Conservation (phyloP, 73 alveolate species). For the Symbiodinium pilosum region DNA sequence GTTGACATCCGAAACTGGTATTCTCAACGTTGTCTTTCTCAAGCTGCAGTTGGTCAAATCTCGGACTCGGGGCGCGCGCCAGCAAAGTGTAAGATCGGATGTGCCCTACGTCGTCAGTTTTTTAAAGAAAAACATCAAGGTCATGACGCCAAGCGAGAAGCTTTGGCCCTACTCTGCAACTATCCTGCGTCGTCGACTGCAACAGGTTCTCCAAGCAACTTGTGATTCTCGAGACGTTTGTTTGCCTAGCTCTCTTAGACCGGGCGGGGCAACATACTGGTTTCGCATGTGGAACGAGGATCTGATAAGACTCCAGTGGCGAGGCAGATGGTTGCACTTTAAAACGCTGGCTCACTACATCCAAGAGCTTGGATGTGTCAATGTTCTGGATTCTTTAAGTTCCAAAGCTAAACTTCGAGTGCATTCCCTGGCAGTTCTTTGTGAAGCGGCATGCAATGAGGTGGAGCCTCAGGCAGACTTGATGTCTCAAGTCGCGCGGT, state of each 20-base stretch:
- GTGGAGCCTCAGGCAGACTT: neutral
- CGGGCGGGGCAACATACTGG: slow-evolving; percentile 18
- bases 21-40: neutral
- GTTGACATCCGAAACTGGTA: neutral
- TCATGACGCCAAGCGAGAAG: neutral
- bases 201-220: neutral
- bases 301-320: neutral
- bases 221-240: neutral
- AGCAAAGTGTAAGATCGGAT: slow-evolving; percentile 7
- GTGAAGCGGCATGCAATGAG: neutral
- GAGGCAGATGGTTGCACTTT: slow-evolving; percentile 4
- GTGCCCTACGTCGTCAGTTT: slow-evolving; percentile 18
- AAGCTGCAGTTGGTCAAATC: neutral
- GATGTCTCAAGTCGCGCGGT: neutral
- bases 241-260: neutral
- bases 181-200: neutral
- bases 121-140: neutral
- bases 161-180: slow-evolving; percentile 7
- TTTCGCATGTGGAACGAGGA: slow-evolving; percentile 7
- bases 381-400: neutral
- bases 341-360: slow-evolving; percentile 22
- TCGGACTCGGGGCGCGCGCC: slow-evolving; percentile 17
- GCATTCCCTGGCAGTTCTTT: neutral
- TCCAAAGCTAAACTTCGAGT: neutral
- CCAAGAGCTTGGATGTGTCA: slow-evolving; percentile 1